Conservation (phyloP, 2,329 filamentous ascomycete genomes). For the Eutypa lata region DNA sequence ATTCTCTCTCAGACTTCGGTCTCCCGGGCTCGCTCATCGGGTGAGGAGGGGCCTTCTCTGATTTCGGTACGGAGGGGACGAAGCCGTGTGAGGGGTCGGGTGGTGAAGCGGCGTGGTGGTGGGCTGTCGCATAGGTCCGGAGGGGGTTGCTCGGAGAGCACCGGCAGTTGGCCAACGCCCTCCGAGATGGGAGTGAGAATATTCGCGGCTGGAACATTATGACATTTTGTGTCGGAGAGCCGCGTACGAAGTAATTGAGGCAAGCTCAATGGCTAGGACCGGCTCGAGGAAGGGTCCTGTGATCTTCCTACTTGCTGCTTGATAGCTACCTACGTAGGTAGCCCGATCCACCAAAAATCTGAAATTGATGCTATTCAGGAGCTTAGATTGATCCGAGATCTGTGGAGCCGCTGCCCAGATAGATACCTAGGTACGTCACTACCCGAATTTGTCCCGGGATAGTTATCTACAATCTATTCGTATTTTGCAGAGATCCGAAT, state of each 20-base stretch:
- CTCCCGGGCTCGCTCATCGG: conserved; percentile 8
- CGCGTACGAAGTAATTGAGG: background rate
- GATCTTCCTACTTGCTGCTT: background rate
- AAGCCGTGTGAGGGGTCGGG: conserved; percentile 12
- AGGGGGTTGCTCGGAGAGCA: conserved; percentile 15
- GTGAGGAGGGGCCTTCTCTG: conserved; percentile 11
- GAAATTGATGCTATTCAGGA: conserved; percentile 9
- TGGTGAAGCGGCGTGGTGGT: conserved; percentile 12
- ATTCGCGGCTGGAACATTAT: conserved; percentile 31
- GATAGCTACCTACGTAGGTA: background rate
- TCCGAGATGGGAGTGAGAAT: conserved; percentile 23
- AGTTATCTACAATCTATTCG: too few species aligned
- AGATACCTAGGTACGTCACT: background rate
- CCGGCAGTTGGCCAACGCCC: conserved; percentile 22
- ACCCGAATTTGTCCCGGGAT: background rate
- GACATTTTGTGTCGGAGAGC: conserved; percentile 12
- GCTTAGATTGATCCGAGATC: conserved; percentile 21
- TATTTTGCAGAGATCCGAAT: too few species aligned
- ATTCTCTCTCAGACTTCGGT: conserved; percentile 18
- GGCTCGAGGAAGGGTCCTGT: background rate
- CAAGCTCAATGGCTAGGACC: conserved; percentile 1
- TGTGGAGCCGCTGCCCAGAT: too few species aligned
- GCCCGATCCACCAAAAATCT: background rate
- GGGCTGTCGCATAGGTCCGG: conserved; percentile 27
- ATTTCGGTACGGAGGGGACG: conserved; percentile 13